Conservation (phyloP, 257 asterid species). For the Scutellaria barbata region DNA sequence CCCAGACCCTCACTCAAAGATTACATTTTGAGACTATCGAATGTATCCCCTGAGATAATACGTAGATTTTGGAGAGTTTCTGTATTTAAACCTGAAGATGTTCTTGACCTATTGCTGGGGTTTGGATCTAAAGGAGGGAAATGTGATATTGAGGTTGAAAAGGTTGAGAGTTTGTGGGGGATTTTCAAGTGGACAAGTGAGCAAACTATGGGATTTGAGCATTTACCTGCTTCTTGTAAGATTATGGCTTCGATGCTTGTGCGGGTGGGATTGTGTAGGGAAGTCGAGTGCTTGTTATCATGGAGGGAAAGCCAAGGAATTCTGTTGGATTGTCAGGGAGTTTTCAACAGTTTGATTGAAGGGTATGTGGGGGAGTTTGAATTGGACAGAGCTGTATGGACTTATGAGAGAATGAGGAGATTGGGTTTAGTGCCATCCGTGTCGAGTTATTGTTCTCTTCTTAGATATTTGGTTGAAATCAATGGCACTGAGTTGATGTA, state of each 20-base stretch:
- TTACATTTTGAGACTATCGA: constrained; percentile 57
- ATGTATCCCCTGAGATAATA: constrained; percentile 54
- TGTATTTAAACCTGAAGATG: constrained; percentile 62
- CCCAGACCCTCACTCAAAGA: constrained; percentile 49
- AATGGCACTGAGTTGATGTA: constrained; percentile 54
- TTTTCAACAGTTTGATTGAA: constrained; percentile 71
- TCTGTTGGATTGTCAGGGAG: constrained; percentile 69
- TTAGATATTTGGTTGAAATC: constrained; percentile 56
- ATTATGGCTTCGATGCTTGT: constrained; percentile 83
- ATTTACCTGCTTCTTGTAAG: constrained; percentile 62
- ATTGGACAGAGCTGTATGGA: constrained; percentile 58
- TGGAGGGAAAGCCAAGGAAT: constrained; percentile 56
- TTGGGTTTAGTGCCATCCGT: constrained; percentile 57
- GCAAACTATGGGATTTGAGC: constrained; percentile 54
- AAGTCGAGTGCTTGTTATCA: constrained; percentile 71
- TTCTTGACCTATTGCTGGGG: constrained; percentile 70
- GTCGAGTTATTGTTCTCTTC: constrained; percentile 55
- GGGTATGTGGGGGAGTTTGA: constrained; percentile 62
- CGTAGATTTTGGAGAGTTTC: constrained; percentile 82
- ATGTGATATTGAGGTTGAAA: constrained; percentile 53
- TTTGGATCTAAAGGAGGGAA: constrained; percentile 50
- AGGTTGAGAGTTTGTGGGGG: constrained; percentile 76
- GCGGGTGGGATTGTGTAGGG: constrained; percentile 54
- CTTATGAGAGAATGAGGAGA: constrained; percentile 67
- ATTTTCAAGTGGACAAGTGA: constrained; percentile 65